These are phyloP conservation scores for Pseudocercospora fijiensis DNA, from an alignment of 2,329 filamentous ascomycete species.

Conservation along the genomic window DNA sequence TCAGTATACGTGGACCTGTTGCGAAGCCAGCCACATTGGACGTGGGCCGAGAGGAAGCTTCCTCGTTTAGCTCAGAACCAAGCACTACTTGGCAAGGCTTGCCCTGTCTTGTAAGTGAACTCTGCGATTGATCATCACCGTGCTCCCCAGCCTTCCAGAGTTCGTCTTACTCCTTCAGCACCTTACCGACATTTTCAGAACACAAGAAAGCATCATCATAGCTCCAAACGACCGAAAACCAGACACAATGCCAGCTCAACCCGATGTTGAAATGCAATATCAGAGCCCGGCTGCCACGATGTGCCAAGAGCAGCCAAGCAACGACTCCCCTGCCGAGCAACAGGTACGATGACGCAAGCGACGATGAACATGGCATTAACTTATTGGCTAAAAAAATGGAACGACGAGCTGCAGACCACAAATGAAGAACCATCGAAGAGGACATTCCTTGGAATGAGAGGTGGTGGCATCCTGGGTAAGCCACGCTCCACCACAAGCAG, in stretches of 20 bases:
- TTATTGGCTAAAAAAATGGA: too few relatives aligned
- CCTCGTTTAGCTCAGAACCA: neutral
- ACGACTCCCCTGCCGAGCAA: slow-evolving; percentile 6
- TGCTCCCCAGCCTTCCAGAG: neutral
- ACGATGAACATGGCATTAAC: neutral
- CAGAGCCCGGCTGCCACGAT: slow-evolving; percentile 22
- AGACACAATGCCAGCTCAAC: slow-evolving; percentile 19
- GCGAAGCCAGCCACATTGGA: neutral
- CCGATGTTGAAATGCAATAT: slow-evolving; percentile 32
- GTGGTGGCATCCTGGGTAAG: slow-evolving; percentile 33
- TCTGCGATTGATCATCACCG: neutral
- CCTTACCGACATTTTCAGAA: neutral
- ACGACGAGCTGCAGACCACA: slow-evolving; percentile 7
- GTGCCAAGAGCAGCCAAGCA: slow-evolving; percentile 13
- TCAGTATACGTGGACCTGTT: too few relatives aligned
- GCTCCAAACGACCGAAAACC: neutral
- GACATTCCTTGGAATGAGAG: slow-evolving; percentile 33
- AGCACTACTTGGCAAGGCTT: neutral
- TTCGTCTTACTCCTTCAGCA: neutral
- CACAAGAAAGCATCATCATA: neutral
- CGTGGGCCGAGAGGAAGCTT: neutral
- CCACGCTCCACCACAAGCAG: neutral
- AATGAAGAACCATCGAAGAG: slow-evolving; percentile 27
- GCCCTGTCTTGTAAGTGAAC: neutral
- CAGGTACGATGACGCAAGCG: neutral